Percentiles rank a stretch among this genome's conserved stretches.
phyloP scores from a whole-genome alignment of 768 basidiomycete genomes.

The Melanogaster broomeanus region DNA sequence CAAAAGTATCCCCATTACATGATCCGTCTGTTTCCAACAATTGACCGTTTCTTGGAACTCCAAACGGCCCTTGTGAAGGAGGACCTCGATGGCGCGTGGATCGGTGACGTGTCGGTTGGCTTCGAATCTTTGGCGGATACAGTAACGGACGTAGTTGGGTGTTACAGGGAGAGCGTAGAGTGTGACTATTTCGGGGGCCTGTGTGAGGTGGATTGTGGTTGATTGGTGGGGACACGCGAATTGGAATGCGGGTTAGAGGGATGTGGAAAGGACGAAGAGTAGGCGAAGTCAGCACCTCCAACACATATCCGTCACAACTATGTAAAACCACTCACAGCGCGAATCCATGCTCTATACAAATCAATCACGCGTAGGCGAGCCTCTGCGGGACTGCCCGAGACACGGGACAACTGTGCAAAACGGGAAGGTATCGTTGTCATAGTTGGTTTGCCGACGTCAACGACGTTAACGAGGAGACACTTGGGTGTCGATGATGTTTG shows the following conservation, averaged over 20 bases:
- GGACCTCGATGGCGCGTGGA: constrained; percentile 77
- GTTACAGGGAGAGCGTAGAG: constrained; percentile 84
- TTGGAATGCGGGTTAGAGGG: neutral
- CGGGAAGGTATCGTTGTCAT: constrained; percentile 91
- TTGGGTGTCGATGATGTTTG: neutral
- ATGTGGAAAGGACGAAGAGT: neutral
- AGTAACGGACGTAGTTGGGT: constrained; percentile 73
- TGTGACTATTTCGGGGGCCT: constrained; percentile 91
- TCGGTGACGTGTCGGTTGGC: constrained; percentile 82
- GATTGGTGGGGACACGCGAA: neutral
- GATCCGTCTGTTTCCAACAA: constrained; percentile 87
- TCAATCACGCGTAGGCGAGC: constrained; percentile 69
- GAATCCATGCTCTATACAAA: constrained; percentile 93
- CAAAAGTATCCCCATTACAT: constrained; percentile 72
- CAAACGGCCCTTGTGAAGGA: constrained; percentile 80
- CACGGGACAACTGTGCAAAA: constrained; percentile 68
- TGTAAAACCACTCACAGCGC: constrained; percentile 61
- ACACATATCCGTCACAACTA: neutral
- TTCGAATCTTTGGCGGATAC: constrained; percentile 87
- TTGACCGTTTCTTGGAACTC: constrained; percentile 96
- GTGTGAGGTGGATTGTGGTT: neutral
- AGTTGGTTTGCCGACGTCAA: neutral
- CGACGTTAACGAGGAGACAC: neutral
- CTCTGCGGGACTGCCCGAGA: constrained; percentile 57
- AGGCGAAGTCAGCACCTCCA: constrained; percentile 1